These are phyloP conservation scores for Castanea crenata DNA, from an alignment of 306 rosid genomes.

Conservation along the genomic window DNA sequence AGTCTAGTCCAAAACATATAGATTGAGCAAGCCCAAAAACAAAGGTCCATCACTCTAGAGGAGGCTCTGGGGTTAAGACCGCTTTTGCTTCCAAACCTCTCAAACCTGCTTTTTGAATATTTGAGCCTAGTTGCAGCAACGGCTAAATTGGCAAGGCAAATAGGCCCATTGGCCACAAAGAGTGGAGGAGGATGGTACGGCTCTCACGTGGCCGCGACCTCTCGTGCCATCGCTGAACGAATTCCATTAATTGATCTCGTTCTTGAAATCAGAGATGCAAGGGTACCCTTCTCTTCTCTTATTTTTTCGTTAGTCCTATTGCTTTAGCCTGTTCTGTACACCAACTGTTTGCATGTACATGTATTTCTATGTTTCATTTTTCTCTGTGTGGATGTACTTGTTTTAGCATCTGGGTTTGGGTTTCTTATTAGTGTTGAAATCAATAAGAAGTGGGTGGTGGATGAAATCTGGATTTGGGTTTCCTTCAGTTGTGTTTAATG, in stretches of 20 bases:
- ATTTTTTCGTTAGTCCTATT: not conserved
- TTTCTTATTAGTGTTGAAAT: not conserved
- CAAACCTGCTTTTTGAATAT: too few species aligned
- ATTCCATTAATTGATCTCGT: constrained; percentile 63
- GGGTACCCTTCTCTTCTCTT: constrained; percentile 33
- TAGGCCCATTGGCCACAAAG: constrained; percentile 30
- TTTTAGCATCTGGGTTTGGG: not conserved
- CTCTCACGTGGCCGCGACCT: constrained; percentile 67
- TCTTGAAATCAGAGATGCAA: constrained; percentile 76
- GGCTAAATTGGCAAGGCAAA: constrained; percentile 33
- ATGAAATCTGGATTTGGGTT: not conserved
- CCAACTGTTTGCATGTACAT: constrained; percentile 11
- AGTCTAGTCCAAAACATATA: too few species aligned
- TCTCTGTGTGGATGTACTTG: not conserved
- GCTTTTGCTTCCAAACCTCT: too few species aligned
- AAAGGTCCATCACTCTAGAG: too few species aligned
- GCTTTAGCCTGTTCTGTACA: too few species aligned
- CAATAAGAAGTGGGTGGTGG: not conserved
- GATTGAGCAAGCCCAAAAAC: too few species aligned
- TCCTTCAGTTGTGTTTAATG: not conserved
- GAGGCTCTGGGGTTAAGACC: too few species aligned
- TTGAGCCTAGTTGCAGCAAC: not conserved
- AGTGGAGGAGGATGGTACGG: constrained; percentile 42
- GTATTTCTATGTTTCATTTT: too few species aligned
- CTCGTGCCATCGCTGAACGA: constrained; percentile 63